Evolutionary conservation across 768 basidiomycete genomes (phyloP), one percentile per base, ranked within the genome.

Genomic region (Pleurotus giganteus): DNA sequence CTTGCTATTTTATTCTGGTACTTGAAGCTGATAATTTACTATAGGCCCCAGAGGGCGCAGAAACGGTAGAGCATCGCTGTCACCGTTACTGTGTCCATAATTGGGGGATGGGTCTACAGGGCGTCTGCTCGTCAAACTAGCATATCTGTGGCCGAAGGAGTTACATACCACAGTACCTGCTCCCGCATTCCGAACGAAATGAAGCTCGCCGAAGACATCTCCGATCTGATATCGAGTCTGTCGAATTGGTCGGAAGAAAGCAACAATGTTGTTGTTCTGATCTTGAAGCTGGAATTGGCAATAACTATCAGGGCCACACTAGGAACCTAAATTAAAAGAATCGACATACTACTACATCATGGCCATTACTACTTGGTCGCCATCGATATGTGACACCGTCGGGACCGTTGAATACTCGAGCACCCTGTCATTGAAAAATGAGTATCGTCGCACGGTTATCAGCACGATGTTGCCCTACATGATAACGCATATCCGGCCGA

Each of bases 1-100:
- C 26, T 32, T 32, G 41, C 31, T 44, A 47, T 27, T n/a, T n/a
- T 34, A 58, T 24, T 29, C 24, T 37, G 43, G 23, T 15, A 37
- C 34, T 51, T 51, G 49, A 17, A 17, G 34, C 31, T 37, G 32
- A 50, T 39, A 29, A 39, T 27, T 39, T 28, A 46, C 74, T 66
- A 79, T 44, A 81, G 68, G 61, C 78, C 78, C 75, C 76, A 81
- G 46, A 74, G 67, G 41, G 72, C 75, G 61, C 86, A 88, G 69
- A 90, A 89, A 45, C 91, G 85, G 72, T 89, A 91, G 31, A 93
- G 77, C 89, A 92, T 91, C 52, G 84, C 83, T 26, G 90, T 90
- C 61, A 93, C 84, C 24, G 86, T 87, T 57, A 93, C 89, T 42
- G 82, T 84, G 75, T 93, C 89, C 91, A 93, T 93, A 70, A 93